A percentile compares a stretch with the other conserved stretches of the same genome.
Conservation (phyloP, 306 rosid genomes). For the Prunus mira region DNA sequence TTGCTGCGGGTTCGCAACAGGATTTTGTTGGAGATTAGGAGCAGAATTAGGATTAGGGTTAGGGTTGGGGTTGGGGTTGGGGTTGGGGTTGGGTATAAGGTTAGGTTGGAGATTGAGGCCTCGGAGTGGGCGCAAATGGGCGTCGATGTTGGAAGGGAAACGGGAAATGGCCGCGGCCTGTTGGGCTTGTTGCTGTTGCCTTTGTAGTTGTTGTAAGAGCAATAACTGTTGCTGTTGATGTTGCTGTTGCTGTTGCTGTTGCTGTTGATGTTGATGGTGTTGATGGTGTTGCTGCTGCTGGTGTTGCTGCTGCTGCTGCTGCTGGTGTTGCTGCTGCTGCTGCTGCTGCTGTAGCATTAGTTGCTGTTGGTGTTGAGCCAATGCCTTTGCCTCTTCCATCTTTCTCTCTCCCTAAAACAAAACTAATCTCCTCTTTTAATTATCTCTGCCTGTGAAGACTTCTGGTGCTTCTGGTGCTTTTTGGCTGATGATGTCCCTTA, state of each 20-base stretch:
- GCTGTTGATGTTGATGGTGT: constrained; percentile 27
- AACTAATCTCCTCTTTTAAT: neutral
- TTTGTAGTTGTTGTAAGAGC: constrained; percentile 61
- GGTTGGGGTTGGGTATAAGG: constrained; percentile 5
- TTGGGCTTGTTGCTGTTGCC: constrained; percentile 47
- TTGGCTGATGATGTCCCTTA: neutral
- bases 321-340: constrained; percentile 30
- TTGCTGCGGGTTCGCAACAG: constrained; percentile 34
- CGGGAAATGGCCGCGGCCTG: constrained; percentile 83
- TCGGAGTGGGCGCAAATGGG: constrained; percentile 84
- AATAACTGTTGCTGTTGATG: constrained; percentile 44
- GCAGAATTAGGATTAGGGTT: constrained; percentile 21
- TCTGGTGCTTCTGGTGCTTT: neutral
- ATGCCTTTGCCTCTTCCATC: constrained; percentile 82
- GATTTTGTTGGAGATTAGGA: constrained; percentile 44
- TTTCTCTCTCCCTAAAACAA: neutral
- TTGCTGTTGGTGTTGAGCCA: constrained; percentile 57
- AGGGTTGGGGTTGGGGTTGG: constrained; percentile 26
- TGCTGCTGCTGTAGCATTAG: constrained; percentile 29
- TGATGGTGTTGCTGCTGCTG: constrained; percentile 40
- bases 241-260: constrained; percentile 45
- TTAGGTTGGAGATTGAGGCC: constrained; percentile 46
- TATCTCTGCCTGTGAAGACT: neutral
- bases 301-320: constrained; percentile 48
- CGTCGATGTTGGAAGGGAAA: constrained; percentile 88